Evolutionary conservation across 495 filamentous ascomycete species (phyloP).

Genomic region (Letharia lupina): DNA sequence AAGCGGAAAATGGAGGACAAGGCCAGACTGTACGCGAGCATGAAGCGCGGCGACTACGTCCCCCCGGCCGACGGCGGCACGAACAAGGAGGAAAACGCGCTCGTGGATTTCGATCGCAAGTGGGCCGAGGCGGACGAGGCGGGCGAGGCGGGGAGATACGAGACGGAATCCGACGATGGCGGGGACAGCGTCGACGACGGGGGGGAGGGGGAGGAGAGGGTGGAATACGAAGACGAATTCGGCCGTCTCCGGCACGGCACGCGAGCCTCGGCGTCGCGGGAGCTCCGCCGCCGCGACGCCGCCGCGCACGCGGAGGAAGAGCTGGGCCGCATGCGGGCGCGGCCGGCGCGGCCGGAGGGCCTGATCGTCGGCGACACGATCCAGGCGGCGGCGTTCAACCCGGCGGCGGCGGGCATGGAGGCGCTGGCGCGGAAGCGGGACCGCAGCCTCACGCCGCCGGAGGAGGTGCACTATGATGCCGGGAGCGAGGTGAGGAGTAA

Average conservation of each 20-base stretch:
- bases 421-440: constrained; percentile 66
- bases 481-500: constrained; percentile 72
- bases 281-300: constrained; percentile 38
- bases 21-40: constrained; percentile 67
- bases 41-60: constrained; percentile 67
- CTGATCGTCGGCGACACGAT: constrained; percentile 78
- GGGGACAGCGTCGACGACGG: constrained; percentile 51
- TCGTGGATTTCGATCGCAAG: constrained; percentile 92
- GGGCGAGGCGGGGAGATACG: constrained; percentile 27
- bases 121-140: constrained; percentile 61
- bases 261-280: constrained; percentile 49
- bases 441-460: constrained; percentile 65
- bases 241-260: constrained; percentile 67
- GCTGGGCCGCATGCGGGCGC: constrained; percentile 42
- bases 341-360: constrained; percentile 55
- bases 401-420: constrained; percentile 59
- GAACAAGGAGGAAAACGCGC: constrained; percentile 36
- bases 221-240: constrained; percentile 87
- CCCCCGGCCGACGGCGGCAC: constrained; percentile 23
- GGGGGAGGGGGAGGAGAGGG: constrained; percentile 51
- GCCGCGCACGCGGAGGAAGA: constrained; percentile 30
- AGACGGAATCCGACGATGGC: constrained; percentile 37
- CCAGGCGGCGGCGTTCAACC: constrained; percentile 71
- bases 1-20: constrained; percentile 81
- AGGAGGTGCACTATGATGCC: constrained; percentile 76